Conservation (phyloP, 2,329 filamentous ascomycete genomes). For the Microsporum ferrugineum region DNA sequence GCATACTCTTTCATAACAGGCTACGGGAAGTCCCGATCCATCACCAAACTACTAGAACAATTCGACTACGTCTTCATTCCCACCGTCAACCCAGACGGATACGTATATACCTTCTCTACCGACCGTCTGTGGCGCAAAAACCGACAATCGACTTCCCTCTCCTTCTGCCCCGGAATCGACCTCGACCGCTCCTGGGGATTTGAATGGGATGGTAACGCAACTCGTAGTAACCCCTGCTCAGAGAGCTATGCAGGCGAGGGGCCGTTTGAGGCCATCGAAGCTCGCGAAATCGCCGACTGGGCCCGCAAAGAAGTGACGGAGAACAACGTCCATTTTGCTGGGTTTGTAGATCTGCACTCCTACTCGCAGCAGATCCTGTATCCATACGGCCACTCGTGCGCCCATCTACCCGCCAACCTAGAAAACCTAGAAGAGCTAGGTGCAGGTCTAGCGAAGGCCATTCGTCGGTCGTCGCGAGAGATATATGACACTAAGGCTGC, state of each 20-base stretch:
- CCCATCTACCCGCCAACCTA: constrained; percentile 63
- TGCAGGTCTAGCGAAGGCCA: constrained; percentile 76
- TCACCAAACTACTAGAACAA: constrained; percentile 66
- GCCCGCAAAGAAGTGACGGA: constrained; percentile 62
- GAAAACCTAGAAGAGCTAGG: constrained; percentile 90
- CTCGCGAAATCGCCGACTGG: constrained; percentile 66
- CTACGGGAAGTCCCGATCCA: constrained; percentile 58
- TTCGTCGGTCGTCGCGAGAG: constrained; percentile 67
- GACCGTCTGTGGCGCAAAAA: constrained; percentile 96
- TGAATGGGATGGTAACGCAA: constrained; percentile 62
- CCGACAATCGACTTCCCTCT: constrained; percentile 66
- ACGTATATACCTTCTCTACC: constrained; percentile 82
- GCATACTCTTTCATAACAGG: constrained; percentile 78
- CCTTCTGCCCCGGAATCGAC: constrained; percentile 79
- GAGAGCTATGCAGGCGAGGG: constrained; percentile 76
- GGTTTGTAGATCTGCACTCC: constrained; percentile 79
- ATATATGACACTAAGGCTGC: constrained; percentile 68
- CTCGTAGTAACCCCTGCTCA: constrained; percentile 70
- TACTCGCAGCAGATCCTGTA: constrained; percentile 94
- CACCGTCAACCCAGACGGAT: constrained; percentile 84
- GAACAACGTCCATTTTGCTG: constrained; percentile 65
- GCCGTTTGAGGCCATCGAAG: constrained; percentile 75
- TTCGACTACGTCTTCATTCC: constrained; percentile 87
- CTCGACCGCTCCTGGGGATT: constrained; percentile 79
- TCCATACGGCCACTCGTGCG: constrained; percentile 80